These are phyloP conservation scores for Pichia sp. DNA, from an alignment of 1,139 yeast genomes.

Conservation along the genomic window DNA sequence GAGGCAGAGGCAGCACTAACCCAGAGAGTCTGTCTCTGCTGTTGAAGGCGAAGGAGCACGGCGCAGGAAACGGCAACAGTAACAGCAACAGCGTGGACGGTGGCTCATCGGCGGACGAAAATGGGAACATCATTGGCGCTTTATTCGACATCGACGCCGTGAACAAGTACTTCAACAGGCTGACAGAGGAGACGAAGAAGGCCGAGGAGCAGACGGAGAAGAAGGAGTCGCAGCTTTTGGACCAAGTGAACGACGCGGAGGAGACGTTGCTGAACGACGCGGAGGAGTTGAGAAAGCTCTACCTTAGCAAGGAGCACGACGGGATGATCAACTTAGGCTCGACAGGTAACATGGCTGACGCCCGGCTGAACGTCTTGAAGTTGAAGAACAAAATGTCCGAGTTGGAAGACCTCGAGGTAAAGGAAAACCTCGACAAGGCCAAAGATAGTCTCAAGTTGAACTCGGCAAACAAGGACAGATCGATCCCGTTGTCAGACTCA, in stretches of 20 bases:
- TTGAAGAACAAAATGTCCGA: neutral
- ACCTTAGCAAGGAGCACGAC: slow-evolving; percentile 20
- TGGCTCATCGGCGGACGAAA: neutral
- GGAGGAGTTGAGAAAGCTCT: slow-evolving; percentile 22
- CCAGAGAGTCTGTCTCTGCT: neutral
- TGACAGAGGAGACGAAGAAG: slow-evolving; percentile 1
- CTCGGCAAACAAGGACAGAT: slow-evolving; percentile 23
- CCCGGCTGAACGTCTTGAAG: slow-evolving; percentile 6
- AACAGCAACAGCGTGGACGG: neutral
- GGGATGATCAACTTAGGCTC: slow-evolving; percentile 26
- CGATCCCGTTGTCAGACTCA: slow-evolving; percentile 25
- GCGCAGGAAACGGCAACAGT: neutral
- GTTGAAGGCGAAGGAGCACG: neutral
- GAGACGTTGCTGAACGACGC: slow-evolving; percentile 13
- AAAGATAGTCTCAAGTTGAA: slow-evolving; percentile 15
- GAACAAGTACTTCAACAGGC: slow-evolving; percentile 7
- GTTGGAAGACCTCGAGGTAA: neutral
- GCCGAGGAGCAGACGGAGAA: slow-evolving; percentile 1
- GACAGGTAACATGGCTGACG: slow-evolving; percentile 24
- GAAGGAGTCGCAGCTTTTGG: neutral
- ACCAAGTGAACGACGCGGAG: neutral
- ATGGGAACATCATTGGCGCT: neutral
- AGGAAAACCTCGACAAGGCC: slow-evolving; percentile 9
- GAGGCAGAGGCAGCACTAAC: neutral
- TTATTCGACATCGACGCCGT: slow-evolving; percentile 9